Evolutionary conservation across 1,139 yeast species (phyloP).

Genomic region (Taphrina betulina): DNA sequence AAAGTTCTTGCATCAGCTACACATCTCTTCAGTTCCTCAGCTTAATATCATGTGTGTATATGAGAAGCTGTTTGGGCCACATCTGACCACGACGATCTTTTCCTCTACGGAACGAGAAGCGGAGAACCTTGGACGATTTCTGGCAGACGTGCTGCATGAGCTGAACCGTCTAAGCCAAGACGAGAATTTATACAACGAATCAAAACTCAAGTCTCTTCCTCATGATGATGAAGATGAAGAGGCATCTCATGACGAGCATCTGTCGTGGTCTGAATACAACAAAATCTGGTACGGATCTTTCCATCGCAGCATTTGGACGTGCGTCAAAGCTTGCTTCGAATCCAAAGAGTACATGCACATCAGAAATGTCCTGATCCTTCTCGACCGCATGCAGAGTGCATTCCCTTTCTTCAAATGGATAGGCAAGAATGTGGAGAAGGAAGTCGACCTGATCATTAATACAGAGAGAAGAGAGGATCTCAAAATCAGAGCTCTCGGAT

Average conservation of each 20-base stretch:
- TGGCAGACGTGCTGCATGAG: constrained; percentile 55
- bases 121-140: constrained; percentile 77
- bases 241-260: background rate
- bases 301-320: constrained; percentile 54
- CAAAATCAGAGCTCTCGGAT: constrained; percentile 48
- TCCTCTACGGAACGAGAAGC: constrained; percentile 76
- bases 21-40: constrained; percentile 49
- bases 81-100: constrained; percentile 61
- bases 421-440: constrained; percentile 55
- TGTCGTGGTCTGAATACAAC: constrained; percentile 48
- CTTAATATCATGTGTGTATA: constrained; percentile 52
- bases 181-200: constrained; percentile 42
- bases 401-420: constrained; percentile 73
- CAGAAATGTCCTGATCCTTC: constrained; percentile 73
- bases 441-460: constrained; percentile 53
- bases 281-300: constrained; percentile 52
- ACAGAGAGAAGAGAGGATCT: constrained; percentile 76
- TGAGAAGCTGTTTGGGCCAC: constrained; percentile 51
- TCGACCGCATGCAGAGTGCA: constrained; percentile 63
- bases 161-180: constrained; percentile 51
- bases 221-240: too few relatives aligned
- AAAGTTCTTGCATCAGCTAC: constrained; percentile 57
- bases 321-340: constrained; percentile 53
- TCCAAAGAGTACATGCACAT: constrained; percentile 74
- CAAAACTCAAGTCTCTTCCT: constrained; percentile 40